Base-by-base conservation (phyloP, 768 basidiomycete genomes). In the Suillus alpinus region DNA sequence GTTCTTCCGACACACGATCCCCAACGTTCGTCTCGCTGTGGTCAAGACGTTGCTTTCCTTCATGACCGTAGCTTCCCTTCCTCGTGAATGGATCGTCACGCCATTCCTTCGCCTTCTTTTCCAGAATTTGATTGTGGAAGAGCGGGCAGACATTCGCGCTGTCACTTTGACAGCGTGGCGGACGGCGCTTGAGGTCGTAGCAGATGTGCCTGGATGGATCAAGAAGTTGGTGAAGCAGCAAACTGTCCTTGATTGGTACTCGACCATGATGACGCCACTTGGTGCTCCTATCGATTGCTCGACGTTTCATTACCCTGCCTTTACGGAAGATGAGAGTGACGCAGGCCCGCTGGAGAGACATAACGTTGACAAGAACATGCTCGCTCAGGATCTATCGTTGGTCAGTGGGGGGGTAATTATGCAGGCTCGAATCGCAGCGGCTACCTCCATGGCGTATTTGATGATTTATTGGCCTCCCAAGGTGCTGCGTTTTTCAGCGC, bases 1-100 rank as follows among this genome's bases (percentile, higher is more conserved):
- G 4, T 98, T 96, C 81, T 95, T 98, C 77, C 92, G 97, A 18
- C 97, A 99, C 73, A 95, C 96, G 0, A 98, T 99, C 67, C 76
- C 91, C 1, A 89, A 89, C 62, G 97, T 99, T 58, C 92, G 97
- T 8, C 81, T 95, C 14, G 89, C 97, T 2, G 95, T 98, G 2
- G 91, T 95, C 49, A 88, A 92, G 62, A 95, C 95, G 0, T 78
- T 98, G 10, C 82, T 87, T 59, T 89, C 90, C 8, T 95, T 98
- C 75, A 90, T 97, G 83, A 78, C 81, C 26, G 89, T 94, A 8
- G 73, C 85, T 7, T 83, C 86, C 0, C 82, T 95, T 46, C 83
- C 90, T 8, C 80, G 81, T 66, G 87, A 88, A 57, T 98, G 97
- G 97, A 83, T 96, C 64, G 77, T 83, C 40, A 79, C 83, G 0